phyloP scores from a whole-genome alignment of 139 green algal species.

The Pedinophyceae sp. region DNA sequence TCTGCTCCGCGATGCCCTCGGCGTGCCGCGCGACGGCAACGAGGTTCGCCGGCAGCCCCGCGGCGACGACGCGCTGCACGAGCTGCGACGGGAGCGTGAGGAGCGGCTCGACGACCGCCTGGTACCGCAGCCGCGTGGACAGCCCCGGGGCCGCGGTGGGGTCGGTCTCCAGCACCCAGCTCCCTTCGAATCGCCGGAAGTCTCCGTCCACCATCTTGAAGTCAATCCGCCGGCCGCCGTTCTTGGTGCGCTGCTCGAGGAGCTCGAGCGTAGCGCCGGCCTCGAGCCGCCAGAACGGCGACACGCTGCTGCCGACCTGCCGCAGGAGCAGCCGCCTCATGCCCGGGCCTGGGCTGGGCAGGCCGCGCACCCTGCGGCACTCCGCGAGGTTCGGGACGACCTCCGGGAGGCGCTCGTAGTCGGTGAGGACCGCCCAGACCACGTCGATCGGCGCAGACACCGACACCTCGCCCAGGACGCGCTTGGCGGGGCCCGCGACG shows the following conservation, averaged over 20 bases:
- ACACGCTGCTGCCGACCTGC: conserved; percentile 25
- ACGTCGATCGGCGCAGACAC: no score
- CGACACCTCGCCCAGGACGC: no score
- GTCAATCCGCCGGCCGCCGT: conserved; percentile 16
- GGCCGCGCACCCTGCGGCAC: conserved; percentile 22
- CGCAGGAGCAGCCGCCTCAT: conserved; percentile 23
- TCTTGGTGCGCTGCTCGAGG: conserved; percentile 10
- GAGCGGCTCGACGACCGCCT: conserved; percentile 22
- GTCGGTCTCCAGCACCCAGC: conserved; percentile 30
- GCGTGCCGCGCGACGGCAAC: conserved; percentile 18
- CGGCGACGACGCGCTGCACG: conserved; percentile 23
- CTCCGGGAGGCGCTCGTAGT: conserved; percentile 31
- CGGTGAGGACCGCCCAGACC: conserved; percentile 36
- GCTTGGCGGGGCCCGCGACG: no score
- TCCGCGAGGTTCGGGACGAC: conserved; percentile 37
- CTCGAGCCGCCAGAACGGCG: conserved; percentile 29
- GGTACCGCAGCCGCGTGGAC: conserved; percentile 27
- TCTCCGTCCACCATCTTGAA: conserved; percentile 27
- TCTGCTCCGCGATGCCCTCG: no score
- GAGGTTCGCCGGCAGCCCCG: conserved; percentile 35
- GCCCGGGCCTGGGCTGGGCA: conserved; percentile 6
- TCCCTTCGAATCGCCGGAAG: conserved; percentile 29
- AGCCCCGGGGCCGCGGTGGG: conserved; percentile 6
- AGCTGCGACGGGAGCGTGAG: conserved; percentile 19
- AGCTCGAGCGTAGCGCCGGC: conserved; percentile 29